A percentile compares a stretch with the other conserved stretches of the same genome.
phyloP scores from a whole-genome alignment of 2,329 filamentous ascomycete species.

The Penicillium freii region DNA sequence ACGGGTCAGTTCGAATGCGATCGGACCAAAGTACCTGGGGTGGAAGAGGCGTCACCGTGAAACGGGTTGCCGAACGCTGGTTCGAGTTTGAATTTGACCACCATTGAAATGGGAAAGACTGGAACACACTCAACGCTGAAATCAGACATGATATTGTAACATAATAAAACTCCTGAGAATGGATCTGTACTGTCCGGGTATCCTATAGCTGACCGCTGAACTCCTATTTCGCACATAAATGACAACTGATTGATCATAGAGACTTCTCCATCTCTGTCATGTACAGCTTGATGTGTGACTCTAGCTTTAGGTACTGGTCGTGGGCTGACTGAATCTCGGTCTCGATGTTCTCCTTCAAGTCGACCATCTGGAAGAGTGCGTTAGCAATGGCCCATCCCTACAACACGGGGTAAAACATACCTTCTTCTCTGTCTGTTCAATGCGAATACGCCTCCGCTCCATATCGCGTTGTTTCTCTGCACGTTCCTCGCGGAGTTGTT shows the following conservation, averaged over 20 bases:
- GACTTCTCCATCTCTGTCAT: slow-evolving; percentile 98
- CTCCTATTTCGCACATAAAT: slow-evolving; percentile 37
- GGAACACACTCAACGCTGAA: slow-evolving; percentile 13
- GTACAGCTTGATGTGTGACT: slow-evolving; percentile 94
- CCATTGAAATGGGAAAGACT: slow-evolving; percentile 10
- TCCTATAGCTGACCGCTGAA: slow-evolving; percentile 39
- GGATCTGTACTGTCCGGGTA: slow-evolving; percentile 38
- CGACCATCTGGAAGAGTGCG: slow-evolving; percentile 69
- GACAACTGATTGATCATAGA: slow-evolving; percentile 46
- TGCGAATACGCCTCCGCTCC: slow-evolving; percentile 84
- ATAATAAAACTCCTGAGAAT: slow-evolving; percentile 27
- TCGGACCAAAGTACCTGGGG: slow-evolving; percentile 55
- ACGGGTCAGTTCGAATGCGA: slow-evolving; percentile 51
- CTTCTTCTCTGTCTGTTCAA: slow-evolving; percentile 99
- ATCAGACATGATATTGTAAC: slow-evolving; percentile 12
- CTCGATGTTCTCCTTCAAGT: slow-evolving; percentile 96
- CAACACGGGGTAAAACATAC: slow-evolving; percentile 48
- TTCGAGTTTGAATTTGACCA: slow-evolving; percentile 62
- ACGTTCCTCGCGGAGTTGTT: slow-evolving; percentile 77
- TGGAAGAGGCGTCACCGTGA: slow-evolving; percentile 58
- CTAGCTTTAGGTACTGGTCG: slow-evolving; percentile 96
- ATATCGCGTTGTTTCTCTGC: slow-evolving; percentile 86
- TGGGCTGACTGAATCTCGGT: slow-evolving; percentile 86
- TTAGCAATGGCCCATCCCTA: slow-evolving; percentile 19
- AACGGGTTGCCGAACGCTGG: slow-evolving; percentile 63